A percentile compares a stretch with the other conserved stretches of the same genome.
These are phyloP conservation scores for Zygosaccharomyces lentus DNA, from an alignment of 805 yeast genomes.

Conservation along the genomic window DNA sequence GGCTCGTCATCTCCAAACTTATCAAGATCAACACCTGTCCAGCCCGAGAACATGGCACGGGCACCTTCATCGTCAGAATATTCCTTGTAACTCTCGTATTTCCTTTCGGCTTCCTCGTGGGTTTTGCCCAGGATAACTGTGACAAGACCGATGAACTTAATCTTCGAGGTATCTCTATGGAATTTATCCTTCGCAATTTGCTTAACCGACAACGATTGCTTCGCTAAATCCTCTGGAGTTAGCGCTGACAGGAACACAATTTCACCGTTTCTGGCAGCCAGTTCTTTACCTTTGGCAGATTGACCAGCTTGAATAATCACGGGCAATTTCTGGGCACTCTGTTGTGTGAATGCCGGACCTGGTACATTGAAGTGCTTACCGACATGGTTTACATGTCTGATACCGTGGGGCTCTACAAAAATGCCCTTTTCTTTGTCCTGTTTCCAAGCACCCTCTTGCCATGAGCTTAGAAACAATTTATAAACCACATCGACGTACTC, in stretches of 20 bases:
- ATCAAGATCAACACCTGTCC: slow-evolving; percentile 43
- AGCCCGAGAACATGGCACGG: slow-evolving; percentile 43
- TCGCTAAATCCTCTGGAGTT: slow-evolving; percentile 32
- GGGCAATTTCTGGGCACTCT: slow-evolving; percentile 44
- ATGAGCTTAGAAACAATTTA: slow-evolving; percentile 40
- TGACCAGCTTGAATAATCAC: slow-evolving; percentile 45
- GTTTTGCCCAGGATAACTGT: slow-evolving; percentile 40
- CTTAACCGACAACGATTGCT: slow-evolving; percentile 33
- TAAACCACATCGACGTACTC: slow-evolving; percentile 40
- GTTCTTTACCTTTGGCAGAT: slow-evolving; percentile 39
- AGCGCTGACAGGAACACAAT: slow-evolving; percentile 39
- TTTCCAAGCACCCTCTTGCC: slow-evolving; percentile 42
- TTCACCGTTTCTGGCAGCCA: slow-evolving; percentile 44
- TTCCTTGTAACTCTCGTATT: slow-evolving; percentile 32
- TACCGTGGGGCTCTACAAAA: slow-evolving; percentile 39
- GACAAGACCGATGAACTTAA: slow-evolving; percentile 39
- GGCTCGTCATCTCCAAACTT: slow-evolving; percentile 38
- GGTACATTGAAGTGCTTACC: slow-evolving; percentile 42
- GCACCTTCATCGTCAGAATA: slow-evolving; percentile 44
- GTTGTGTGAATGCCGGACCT: slow-evolving; percentile 42
- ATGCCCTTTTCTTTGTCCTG: slow-evolving; percentile 30
- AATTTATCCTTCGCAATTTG: slow-evolving; percentile 34
- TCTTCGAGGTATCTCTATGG: slow-evolving; percentile 36
- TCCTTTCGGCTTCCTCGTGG: slow-evolving; percentile 40
- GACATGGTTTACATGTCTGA: slow-evolving; percentile 40